These are phyloP conservation scores for Volvox carteri DNA, from an alignment of 163 green algal species.

Conservation along the genomic window DNA sequence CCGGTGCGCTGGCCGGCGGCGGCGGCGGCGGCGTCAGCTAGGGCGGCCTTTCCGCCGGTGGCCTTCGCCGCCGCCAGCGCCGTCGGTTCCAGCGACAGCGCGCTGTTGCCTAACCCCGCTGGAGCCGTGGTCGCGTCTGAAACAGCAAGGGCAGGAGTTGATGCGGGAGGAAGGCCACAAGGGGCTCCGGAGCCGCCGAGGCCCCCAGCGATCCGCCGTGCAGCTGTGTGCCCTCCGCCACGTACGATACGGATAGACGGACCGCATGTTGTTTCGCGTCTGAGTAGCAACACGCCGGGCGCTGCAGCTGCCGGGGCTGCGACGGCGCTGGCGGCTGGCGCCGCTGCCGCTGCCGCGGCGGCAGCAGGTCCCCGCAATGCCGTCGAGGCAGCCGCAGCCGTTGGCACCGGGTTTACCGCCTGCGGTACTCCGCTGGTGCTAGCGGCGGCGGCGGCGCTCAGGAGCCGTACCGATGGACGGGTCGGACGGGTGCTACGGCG, in stretches of 20 bases:
- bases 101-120: too few species aligned
- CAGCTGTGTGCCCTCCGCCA: not conserved
- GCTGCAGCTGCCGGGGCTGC: not conserved
- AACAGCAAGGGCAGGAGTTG: too few species aligned
- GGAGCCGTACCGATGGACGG: slow-evolving; percentile 7
- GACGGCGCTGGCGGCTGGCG: not conserved
- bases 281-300: slow-evolving; percentile 28
- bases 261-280: slow-evolving; percentile 26
- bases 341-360: not conserved
- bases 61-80: not conserved
- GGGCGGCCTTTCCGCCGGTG: not conserved
- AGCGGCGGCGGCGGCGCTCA: not conserved
- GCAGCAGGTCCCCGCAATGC: too few species aligned
- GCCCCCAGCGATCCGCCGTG: not conserved
- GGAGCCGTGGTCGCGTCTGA: too few species aligned
- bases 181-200: not conserved
- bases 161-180: slow-evolving; percentile 15
- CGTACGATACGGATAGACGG: slow-evolving; percentile 5
- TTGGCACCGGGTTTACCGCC: not conserved
- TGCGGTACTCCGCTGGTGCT: not conserved
- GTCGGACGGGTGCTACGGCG: slow-evolving; percentile 46
- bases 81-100: too few species aligned
- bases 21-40: too few species aligned
- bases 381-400: not conserved
- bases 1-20: too few species aligned